Evolutionary conservation across 176 grass and related monocot genomes (phyloP).

Genomic region (Musa acuminata): DNA sequence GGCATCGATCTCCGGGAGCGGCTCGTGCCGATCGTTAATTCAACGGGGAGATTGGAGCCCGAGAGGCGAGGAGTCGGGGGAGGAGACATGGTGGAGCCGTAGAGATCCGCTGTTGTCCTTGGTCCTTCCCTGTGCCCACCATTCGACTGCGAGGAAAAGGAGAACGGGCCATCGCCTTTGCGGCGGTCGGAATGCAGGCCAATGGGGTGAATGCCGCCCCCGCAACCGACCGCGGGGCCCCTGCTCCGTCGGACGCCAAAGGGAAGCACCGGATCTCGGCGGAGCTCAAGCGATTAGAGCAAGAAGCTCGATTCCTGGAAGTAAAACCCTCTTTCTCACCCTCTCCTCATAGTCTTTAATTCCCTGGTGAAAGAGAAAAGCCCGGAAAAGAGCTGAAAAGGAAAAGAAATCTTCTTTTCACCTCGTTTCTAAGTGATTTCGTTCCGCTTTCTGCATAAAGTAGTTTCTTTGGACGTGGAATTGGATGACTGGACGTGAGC

Average conservation of each 20-base stretch:
- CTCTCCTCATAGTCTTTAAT: neutral
- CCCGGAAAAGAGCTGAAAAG: too few species aligned
- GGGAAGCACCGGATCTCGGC: conserved; percentile 61
- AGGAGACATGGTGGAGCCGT: neutral
- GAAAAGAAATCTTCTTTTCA: too few species aligned
- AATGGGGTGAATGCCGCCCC: neutral
- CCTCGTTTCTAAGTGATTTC: too few species aligned
- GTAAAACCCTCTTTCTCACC: conserved; percentile 1
- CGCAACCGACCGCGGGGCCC: neutral
- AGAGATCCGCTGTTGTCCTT: neutral
- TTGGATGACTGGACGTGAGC: neutral
- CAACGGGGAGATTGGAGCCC: neutral
- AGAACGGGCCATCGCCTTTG: neutral
- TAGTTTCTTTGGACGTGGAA: too few species aligned
- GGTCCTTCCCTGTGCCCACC: too few species aligned
- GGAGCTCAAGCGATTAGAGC: conserved; percentile 60
- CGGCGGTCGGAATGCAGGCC: neutral
- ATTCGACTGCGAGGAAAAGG: neutral
- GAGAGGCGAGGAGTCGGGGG: neutral
- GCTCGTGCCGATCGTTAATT: neutral
- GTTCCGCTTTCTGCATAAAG: too few species aligned
- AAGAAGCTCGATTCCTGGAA: conserved; percentile 52
- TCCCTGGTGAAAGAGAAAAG: too few species aligned
- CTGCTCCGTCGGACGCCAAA: conserved; percentile 2
- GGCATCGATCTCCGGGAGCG: neutral